A percentile compares a stretch with the other conserved stretches of the same genome.
These are phyloP conservation scores for Macrotyloma uniflorum DNA, from an alignment of 306 rosid species.

Conservation along the genomic window DNA sequence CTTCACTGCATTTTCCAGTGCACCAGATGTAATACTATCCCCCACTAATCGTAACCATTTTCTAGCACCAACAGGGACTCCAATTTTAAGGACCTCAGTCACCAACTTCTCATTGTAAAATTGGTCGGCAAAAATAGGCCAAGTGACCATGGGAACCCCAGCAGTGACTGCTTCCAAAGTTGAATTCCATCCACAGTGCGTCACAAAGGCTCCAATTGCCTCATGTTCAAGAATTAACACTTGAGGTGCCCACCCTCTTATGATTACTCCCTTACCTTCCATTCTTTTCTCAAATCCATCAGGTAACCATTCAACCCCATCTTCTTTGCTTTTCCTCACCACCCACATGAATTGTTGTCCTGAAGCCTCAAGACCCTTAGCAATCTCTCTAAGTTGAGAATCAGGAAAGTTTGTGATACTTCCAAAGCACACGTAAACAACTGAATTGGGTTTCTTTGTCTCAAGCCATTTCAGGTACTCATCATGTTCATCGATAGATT, in stretches of 20 bases:
- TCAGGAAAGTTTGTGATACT: conserved; percentile 36
- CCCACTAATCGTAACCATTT: neutral
- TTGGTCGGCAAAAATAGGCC: neutral
- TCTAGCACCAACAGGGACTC: neutral
- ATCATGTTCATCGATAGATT: neutral
- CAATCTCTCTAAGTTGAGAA: conserved; percentile 57
- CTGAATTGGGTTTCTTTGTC: neutral
- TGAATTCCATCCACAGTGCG: neutral
- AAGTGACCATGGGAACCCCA: neutral
- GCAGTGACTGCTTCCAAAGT: neutral
- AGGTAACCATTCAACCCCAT: neutral
- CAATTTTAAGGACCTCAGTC: neutral
- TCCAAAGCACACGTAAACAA: conserved; percentile 44
- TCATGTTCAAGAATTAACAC: neutral
- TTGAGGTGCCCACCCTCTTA: neutral
- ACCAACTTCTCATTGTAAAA: neutral
- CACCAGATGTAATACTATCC: neutral
- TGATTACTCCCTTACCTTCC: neutral
- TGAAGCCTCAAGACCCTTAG: conserved; percentile 55
- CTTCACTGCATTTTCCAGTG: conserved; percentile 35
- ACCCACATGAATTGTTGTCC: conserved; percentile 57
- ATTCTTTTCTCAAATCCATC: neutral
- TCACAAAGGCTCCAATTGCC: neutral
- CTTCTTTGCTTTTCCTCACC: conserved; percentile 26
- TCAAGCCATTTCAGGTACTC: conserved; percentile 47